Percentiles rank a stretch among this genome's conserved stretches.
Conservation (phyloP, 2,329 filamentous ascomycete species). For the Metarhizium guizhouense region DNA sequence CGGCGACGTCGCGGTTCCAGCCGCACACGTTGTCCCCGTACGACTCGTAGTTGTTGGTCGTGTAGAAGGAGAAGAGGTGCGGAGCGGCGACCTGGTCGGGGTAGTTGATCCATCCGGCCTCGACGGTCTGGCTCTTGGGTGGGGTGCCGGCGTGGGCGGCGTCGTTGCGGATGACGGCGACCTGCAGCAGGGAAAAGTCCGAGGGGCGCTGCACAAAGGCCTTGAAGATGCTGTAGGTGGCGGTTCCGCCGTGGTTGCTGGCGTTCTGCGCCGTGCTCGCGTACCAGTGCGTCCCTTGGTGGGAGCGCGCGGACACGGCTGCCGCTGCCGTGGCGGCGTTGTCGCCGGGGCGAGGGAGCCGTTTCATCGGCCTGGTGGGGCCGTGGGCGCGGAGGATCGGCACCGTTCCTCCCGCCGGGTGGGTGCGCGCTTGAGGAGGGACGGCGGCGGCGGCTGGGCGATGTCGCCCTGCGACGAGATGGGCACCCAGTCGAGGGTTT, state of each 20-base stretch:
- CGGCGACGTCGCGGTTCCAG: slow-evolving; percentile 11
- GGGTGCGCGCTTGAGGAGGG: neutral
- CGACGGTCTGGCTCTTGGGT: slow-evolving; percentile 10
- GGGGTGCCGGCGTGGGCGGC: slow-evolving; percentile 6
- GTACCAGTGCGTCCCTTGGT: slow-evolving; percentile 12
- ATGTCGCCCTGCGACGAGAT: slow-evolving; percentile 9
- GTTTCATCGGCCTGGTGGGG: slow-evolving; percentile 7
- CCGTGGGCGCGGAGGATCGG: slow-evolving; percentile 10
- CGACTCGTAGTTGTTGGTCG: slow-evolving; percentile 10
- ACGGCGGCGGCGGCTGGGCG: slow-evolving; percentile 6
- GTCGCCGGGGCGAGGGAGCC: slow-evolving; percentile 1
- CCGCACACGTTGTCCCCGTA: slow-evolving; percentile 10
- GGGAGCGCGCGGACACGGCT: neutral
- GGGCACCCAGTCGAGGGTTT: slow-evolving; percentile 12
- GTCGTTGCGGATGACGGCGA: slow-evolving; percentile 9
- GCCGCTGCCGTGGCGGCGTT: neutral
- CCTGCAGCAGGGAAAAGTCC: slow-evolving; percentile 14
- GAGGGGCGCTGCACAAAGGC: slow-evolving; percentile 7
- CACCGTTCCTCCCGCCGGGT: slow-evolving; percentile 9
- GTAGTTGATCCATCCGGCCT: slow-evolving; percentile 14
- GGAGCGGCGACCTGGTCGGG: slow-evolving; percentile 7
- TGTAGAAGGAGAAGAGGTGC: slow-evolving; percentile 13
- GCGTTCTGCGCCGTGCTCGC: slow-evolving; percentile 8
- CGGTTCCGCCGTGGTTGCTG: slow-evolving; percentile 9
- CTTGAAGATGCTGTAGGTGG: slow-evolving; percentile 10